Conservation (phyloP, 2,329 filamentous ascomycete species). For the Xylaria sp. region DNA sequence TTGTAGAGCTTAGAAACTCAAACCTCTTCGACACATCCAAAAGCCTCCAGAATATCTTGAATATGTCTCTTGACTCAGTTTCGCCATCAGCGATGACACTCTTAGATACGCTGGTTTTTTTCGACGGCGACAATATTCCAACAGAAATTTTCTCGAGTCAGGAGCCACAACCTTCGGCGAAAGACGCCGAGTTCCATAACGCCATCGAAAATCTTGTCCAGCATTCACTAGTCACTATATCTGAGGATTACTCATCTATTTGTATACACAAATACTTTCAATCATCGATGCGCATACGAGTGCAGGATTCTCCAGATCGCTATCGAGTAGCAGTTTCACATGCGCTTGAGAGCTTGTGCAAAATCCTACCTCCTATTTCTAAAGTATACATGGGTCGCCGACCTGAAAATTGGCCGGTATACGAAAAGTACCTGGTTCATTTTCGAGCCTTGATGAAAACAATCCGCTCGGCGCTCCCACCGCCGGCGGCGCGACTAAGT, state of each 20-base stretch:
- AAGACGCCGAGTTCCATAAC: background rate
- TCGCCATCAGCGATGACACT: background rate
- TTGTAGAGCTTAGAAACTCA: conserved; percentile 4
- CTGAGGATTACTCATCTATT: background rate
- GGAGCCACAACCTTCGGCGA: background rate
- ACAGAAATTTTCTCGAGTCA: conserved; percentile 3
- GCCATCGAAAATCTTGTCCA: conserved; percentile 2
- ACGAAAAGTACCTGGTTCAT: conserved; percentile 1
- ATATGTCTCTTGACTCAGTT: conserved; percentile 2
- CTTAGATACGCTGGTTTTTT: background rate
- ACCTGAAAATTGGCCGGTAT: background rate
- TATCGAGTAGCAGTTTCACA: conserved; percentile 4
- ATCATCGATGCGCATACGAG: conserved; percentile 1
- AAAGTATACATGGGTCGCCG: conserved; percentile 2
- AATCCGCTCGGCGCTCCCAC: background rate
- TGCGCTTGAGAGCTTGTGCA: background rate
- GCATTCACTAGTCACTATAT: conserved; percentile 3
- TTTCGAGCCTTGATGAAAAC: conserved; percentile 3
- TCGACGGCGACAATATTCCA: background rate
- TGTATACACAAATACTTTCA: conserved; percentile 5
- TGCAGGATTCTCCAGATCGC: background rate
- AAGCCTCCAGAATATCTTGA: background rate
- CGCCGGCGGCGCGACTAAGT: background rate
- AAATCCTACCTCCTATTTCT: background rate
- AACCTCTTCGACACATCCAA: background rate